Conservation (phyloP, 2,329 filamentous ascomycete species). For the Rachicladosporium sp. region DNA sequence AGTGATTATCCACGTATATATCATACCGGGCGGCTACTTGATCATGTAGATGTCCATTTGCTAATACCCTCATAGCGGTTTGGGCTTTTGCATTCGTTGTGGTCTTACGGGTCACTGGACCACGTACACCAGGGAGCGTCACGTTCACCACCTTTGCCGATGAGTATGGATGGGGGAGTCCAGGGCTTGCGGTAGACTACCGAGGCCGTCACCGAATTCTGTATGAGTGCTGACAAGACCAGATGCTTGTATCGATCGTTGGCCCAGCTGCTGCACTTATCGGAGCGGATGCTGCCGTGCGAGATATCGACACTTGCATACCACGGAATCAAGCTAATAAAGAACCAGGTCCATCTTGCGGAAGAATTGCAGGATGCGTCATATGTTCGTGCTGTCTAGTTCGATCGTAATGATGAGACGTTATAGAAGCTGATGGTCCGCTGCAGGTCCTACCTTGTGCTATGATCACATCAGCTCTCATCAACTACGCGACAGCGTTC, state of each 20-base stretch:
- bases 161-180: constrained; percentile 13
- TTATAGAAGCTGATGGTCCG: no score
- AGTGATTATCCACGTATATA: constrained; percentile 17
- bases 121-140: constrained; percentile 3
- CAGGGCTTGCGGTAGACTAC: constrained; percentile 10
- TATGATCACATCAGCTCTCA: constrained; percentile 8
- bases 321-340: no score
- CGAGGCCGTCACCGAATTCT: no score
- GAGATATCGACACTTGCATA: no score
- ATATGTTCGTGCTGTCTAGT: constrained; percentile 3
- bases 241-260: constrained; percentile 14
- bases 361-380: constrained; percentile 21
- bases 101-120: constrained; percentile 12
- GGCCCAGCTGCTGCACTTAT: constrained; percentile 25
- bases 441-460: constrained; percentile 15
- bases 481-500: constrained; percentile 5
- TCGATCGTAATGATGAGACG: no score
- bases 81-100: no score
- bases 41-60: constrained; percentile 11
- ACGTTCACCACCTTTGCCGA: constrained; percentile 17
- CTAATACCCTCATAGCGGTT: constrained; percentile 18
- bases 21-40: constrained; percentile 8
- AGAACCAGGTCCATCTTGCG: constrained; percentile 19
- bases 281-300: constrained; percentile 24
- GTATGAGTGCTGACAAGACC: no score